Base-by-base conservation (phyloP, 2,329 filamentous ascomycete species). In the Fusarium zealandicum region DNA sequence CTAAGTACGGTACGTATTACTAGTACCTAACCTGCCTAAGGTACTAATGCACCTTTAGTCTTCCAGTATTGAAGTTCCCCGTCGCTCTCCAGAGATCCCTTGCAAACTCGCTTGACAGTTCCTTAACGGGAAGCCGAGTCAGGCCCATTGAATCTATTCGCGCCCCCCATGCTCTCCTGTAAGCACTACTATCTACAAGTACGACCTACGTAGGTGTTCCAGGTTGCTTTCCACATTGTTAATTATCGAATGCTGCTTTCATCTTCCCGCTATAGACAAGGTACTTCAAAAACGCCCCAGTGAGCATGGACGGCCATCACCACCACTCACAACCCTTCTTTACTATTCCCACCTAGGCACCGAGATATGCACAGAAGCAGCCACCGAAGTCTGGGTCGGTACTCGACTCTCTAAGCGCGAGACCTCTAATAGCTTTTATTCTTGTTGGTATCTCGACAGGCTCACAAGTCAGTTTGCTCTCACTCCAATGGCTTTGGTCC, bases 361-460 rank as follows among this genome's bases (percentile, higher is more conserved):
- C 57, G 47, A 41, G 47, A 59, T 45, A 59, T 59, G 50, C 59
- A 56, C 38, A 42, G 46, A 54, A 63, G 50, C 45, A 59, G 46
- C 41, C 54, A 59, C 53, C 53, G 42, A 36, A 37, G 31, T 59
- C 33, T 41, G 45, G 45, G 32, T 27, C 33, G 32, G 32, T 35
- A 46, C 32, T 33, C 36, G 17, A 30, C n/a, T 18, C 35, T 22
- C 32, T 25, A 55, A 54, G 58, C 59, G 40, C 58, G 44, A 44
- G 40, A 48, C 44, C 14, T 39, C 32, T 45, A n/a, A n/a, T n/a
- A 18, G 31, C 41, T 22, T 31, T 4, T 4, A 20, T 25, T 25
- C 30, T 14, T 44, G 31, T 32, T 17, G 8, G 30, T 27, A 7
- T 17, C n/a, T n/a, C 31, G 18, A 18, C 31, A 35, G 18, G 17